Conservation (phyloP, 2,329 filamentous ascomycete species). For the Colletotrichum sp. region DNA sequence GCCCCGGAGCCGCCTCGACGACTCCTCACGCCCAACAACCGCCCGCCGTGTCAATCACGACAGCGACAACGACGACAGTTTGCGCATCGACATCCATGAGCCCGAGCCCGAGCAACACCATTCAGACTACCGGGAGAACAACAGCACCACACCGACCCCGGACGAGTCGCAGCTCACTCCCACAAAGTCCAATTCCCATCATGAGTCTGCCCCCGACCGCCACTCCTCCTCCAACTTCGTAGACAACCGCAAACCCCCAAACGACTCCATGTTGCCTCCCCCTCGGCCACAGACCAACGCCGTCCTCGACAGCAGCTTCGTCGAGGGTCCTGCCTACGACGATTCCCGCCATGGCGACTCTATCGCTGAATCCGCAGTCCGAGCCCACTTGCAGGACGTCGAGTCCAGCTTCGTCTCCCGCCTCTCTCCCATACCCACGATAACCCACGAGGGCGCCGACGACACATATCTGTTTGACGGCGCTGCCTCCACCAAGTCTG, state of each 20-base stretch:
- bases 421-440: constrained; percentile 59
- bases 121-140: background rate
- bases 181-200: background rate
- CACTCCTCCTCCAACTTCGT: background rate
- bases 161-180: constrained; percentile 11
- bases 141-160: background rate
- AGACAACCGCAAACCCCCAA: constrained; percentile 1
- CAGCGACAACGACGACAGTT: constrained; percentile 6
- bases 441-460: constrained; percentile 53
- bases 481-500: constrained; percentile 37
- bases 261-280: constrained; percentile 23
- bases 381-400: constrained; percentile 65
- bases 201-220: background rate
- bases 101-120: background rate
- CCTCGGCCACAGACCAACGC: constrained; percentile 20
- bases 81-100: constrained; percentile 18
- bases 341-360: constrained; percentile 49
- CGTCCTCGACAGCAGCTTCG: constrained; percentile 43
- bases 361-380: constrained; percentile 57
- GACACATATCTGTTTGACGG: constrained; percentile 66
- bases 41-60: constrained; percentile 21
- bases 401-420: constrained; percentile 70
- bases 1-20: constrained; percentile 20
- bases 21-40: constrained; percentile 27
- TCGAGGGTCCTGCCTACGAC: constrained; percentile 44